phyloP scores from a whole-genome alignment of 768 basidiomycete species.

The Tremella mesenterica region DNA sequence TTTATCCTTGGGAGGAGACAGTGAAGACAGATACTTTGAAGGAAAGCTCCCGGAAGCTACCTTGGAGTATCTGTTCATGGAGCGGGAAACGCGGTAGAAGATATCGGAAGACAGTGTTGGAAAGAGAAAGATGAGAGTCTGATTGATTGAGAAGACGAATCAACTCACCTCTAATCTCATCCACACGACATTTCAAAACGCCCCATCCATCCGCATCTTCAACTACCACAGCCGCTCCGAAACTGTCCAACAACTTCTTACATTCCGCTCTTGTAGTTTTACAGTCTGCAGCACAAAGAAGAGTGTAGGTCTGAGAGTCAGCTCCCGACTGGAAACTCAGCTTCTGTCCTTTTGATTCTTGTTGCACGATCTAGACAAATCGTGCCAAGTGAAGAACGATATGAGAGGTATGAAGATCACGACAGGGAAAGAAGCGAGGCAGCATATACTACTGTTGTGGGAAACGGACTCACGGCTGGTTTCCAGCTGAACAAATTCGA shows the following conservation, averaged over 20 bases:
- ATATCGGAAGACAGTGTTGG: neutral
- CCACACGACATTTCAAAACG: conserved; percentile 65
- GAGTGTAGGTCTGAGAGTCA: conserved; percentile 36
- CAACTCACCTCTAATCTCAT: conserved; percentile 53
- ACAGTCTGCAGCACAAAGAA: conserved; percentile 44
- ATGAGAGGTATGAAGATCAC: no score
- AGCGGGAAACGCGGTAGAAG: no score
- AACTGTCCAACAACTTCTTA: conserved; percentile 60
- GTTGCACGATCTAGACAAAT: neutral
- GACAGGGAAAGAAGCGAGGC: neutral
- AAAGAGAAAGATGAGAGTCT: conserved; percentile 22
- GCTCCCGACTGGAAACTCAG: neutral
- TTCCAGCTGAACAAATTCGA: conserved; percentile 78
- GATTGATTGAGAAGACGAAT: neutral
- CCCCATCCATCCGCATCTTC: conserved; percentile 58
- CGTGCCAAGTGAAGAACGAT: no score
- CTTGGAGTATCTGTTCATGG: no score
- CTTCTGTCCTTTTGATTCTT: neutral
- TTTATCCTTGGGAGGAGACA: no score
- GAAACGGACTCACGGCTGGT: conserved; percentile 46
- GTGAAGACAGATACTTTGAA: neutral
- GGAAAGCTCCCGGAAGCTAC: no score
- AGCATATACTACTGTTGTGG: no score
- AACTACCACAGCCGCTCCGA: conserved; percentile 62
- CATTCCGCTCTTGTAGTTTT: conserved; percentile 67